These are phyloP conservation scores for Arthonia radiata DNA, from an alignment of 495 filamentous ascomycete species.

Conservation along the genomic window DNA sequence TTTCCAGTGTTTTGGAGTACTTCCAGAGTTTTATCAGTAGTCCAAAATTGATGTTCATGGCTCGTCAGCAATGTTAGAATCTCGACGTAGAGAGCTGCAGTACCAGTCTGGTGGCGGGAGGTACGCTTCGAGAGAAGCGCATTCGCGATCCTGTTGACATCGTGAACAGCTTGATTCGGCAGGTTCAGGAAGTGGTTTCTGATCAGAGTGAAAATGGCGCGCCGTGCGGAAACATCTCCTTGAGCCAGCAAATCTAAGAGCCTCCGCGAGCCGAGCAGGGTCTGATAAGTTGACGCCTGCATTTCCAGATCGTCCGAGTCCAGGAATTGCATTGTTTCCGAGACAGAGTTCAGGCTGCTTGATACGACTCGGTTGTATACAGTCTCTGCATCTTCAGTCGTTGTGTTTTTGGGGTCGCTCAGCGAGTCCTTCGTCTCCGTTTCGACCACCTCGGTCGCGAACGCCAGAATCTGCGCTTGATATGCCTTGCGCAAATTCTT, in stretches of 20 bases:
- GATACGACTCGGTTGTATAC: slow-evolving; percentile 66
- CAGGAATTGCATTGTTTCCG: slow-evolving; percentile 26
- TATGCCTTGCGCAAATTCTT: slow-evolving; percentile 50
- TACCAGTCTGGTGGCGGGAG: slow-evolving; percentile 32
- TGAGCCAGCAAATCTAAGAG: slow-evolving; percentile 53
- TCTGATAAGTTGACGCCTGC: slow-evolving; percentile 7
- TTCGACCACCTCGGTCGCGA: slow-evolving; percentile 46
- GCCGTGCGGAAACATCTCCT: slow-evolving; percentile 46
- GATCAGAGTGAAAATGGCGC: slow-evolving; percentile 41
- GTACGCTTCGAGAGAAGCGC: not conserved
- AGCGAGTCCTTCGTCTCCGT: slow-evolving; percentile 57
- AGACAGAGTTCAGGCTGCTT: slow-evolving; percentile 31
- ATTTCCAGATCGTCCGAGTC: slow-evolving; percentile 26
- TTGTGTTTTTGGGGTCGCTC: slow-evolving; percentile 67
- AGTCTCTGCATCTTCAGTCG: slow-evolving; percentile 54
- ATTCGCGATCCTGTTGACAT: too few relatives aligned
- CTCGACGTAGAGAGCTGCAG: slow-evolving; percentile 41
- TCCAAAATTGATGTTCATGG: too few relatives aligned
- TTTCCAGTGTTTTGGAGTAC: slow-evolving; percentile 39
- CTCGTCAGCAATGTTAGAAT: slow-evolving; percentile 35
- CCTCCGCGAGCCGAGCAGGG: slow-evolving; percentile 29
- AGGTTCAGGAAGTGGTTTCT: slow-evolving; percentile 18
- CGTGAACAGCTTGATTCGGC: slow-evolving; percentile 2
- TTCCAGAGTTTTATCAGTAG: slow-evolving; percentile 51
- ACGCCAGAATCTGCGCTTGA: slow-evolving; percentile 50